Percentiles rank a stretch among this genome's conserved stretches.
Evolutionary conservation across 257 asterid species (phyloP).

Genomic region (Solanum sitiens): DNA sequence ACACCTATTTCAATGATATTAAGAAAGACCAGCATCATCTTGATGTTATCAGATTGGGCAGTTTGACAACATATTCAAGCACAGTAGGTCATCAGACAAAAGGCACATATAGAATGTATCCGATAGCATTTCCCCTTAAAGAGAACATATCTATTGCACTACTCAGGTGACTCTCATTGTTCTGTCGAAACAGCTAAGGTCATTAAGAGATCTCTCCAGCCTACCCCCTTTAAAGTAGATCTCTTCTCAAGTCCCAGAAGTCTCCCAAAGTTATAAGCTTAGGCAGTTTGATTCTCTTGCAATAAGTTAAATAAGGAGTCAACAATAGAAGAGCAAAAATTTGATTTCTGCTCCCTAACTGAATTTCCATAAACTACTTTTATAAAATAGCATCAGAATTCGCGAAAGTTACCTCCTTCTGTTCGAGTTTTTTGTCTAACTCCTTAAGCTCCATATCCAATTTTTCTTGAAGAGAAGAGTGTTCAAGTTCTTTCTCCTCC

Average conservation of each 20-base stretch:
- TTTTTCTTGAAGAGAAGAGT: conserved; percentile 85
- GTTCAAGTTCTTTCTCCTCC: conserved; percentile 78
- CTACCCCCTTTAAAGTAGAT: background rate
- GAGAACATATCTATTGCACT: background rate
- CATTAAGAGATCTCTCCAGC: background rate
- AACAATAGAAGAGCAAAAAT: background rate
- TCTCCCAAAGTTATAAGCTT: background rate
- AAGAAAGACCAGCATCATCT: background rate
- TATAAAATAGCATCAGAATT: background rate
- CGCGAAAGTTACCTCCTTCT: conserved; percentile 61
- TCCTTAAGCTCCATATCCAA: conserved; percentile 84
- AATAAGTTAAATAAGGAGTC: background rate
- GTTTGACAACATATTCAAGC: background rate
- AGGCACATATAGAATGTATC: background rate
- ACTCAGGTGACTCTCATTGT: background rate
- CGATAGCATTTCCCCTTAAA: background rate
- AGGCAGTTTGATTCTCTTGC: background rate
- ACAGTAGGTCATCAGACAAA: background rate
- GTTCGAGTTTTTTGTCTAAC: conserved; percentile 75
- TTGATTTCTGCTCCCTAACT: background rate
- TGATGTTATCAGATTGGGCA: background rate
- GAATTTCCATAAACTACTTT: background rate
- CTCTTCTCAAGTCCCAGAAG: background rate
- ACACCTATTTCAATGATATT: background rate
- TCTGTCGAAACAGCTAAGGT: background rate